phyloP scores from a whole-genome alignment of 2,329 filamentous ascomycete genomes.

The Penicillium expansum region DNA sequence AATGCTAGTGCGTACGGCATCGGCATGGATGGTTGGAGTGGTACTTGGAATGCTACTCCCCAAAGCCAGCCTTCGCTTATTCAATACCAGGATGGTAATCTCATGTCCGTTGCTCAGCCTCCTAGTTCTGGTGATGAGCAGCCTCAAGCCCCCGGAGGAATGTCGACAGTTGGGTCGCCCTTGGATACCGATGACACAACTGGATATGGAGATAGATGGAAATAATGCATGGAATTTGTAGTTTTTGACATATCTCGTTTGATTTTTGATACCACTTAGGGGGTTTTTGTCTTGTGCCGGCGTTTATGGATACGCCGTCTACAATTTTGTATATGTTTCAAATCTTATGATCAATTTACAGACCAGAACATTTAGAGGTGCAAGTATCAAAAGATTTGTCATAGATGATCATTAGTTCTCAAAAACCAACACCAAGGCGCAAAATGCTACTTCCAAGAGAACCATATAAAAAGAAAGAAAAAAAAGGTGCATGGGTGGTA shows the following conservation, averaged over 20 bases:
- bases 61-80: conserved; percentile 9
- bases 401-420: conserved; percentile 26
- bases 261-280: neutral
- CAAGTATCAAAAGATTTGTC: conserved; percentile 12
- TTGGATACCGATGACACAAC: conserved; percentile 1
- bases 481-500: conserved; percentile 20
- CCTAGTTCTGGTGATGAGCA: neutral
- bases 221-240: neutral
- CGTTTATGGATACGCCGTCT: neutral
- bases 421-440: conserved; percentile 23
- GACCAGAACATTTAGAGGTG: neutral
- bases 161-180: conserved; percentile 1
- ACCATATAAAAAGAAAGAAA: conserved; percentile 12
- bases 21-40: conserved; percentile 62
- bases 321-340: neutral
- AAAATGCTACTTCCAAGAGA: conserved; percentile 19
- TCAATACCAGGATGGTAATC: conserved; percentile 10
- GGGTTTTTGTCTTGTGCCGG: neutral
- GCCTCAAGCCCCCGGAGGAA: neutral
- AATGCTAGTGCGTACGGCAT: conserved; percentile 61
- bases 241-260: neutral
- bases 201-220: conserved; percentile 15
- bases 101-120: conserved; percentile 1
- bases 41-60: conserved; percentile 28
- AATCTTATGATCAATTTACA: neutral